Conservation (phyloP, 345 rosid species). For the Microthlaspi erraticum region DNA sequence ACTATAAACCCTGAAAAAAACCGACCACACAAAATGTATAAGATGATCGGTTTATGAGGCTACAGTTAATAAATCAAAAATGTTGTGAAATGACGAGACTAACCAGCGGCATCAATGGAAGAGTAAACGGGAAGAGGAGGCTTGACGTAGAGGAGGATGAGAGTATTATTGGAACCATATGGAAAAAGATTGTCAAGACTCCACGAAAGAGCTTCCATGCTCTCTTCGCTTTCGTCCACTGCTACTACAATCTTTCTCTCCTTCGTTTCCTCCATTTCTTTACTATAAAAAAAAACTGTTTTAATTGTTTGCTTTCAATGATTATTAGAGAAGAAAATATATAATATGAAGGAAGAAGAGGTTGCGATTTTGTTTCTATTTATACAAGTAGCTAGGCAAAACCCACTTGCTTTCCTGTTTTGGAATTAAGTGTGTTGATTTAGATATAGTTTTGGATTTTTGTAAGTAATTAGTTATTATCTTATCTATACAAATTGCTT, state of each 20-base stretch:
- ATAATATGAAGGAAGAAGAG: slow-evolving; percentile 20
- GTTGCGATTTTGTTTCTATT: slow-evolving; percentile 19
- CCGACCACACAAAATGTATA: slow-evolving; percentile 22
- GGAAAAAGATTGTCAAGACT: slow-evolving; percentile 67
- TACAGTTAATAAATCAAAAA: neutral
- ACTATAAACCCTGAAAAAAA: slow-evolving; percentile 58
- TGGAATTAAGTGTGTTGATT: slow-evolving; percentile 20
- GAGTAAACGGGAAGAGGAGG: slow-evolving; percentile 74
- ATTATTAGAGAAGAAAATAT: slow-evolving; percentile 31
- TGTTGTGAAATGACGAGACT: neutral
- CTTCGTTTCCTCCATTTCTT: slow-evolving; percentile 39
- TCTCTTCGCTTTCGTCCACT: slow-evolving; percentile 88
- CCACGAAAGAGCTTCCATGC: slow-evolving; percentile 93
- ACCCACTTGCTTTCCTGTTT: slow-evolving; percentile 26
- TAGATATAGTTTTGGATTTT: slow-evolving; percentile 1
- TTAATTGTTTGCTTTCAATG: neutral
- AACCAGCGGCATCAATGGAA: slow-evolving; percentile 70
- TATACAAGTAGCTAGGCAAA: slow-evolving; percentile 32
- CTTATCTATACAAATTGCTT: neutral
- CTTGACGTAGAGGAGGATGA: slow-evolving; percentile 82
- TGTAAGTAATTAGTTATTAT: neutral
- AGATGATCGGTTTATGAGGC: neutral
- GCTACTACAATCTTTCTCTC: slow-evolving; percentile 71
- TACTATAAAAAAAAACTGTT: neutral
- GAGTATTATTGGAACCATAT: slow-evolving; percentile 44